Conservation (phyloP, 2,329 filamentous ascomycete species). For the Penicillium rolfsii region DNA sequence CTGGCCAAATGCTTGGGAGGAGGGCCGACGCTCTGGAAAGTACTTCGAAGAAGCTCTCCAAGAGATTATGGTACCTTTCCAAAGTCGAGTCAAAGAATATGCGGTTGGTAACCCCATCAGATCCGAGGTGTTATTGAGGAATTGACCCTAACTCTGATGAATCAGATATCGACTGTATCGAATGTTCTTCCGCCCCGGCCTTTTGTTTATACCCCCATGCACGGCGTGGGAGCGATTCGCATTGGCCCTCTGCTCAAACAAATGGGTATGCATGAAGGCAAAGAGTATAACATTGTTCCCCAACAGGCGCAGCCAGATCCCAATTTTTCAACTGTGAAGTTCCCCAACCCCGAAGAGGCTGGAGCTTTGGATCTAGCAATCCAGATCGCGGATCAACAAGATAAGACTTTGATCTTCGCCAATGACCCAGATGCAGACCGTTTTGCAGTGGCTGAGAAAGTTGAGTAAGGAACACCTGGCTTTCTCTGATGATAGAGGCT, state of each 20-base stretch:
- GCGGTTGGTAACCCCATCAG: constrained; percentile 30
- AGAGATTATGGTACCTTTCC: constrained; percentile 36
- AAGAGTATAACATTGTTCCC: constrained; percentile 40
- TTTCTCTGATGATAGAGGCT: background rate
- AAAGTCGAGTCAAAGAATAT: constrained; percentile 35
- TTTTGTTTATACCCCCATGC: constrained; percentile 50
- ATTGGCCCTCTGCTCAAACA: constrained; percentile 40
- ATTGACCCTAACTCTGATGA: constrained; percentile 17
- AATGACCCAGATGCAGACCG: constrained; percentile 69
- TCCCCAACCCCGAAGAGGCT: constrained; percentile 68
- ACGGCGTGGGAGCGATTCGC: constrained; percentile 44
- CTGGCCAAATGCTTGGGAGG: constrained; percentile 47
- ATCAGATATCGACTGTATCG: constrained; percentile 39
- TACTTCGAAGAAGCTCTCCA: constrained; percentile 36
- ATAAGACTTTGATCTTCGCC: constrained; percentile 59
- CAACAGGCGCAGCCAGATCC: constrained; percentile 63
- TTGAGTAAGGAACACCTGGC: constrained; percentile 41
- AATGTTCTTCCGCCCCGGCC: constrained; percentile 33
- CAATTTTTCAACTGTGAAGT: constrained; percentile 65
- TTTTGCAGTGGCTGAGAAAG: constrained; percentile 63
- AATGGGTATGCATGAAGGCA: constrained; percentile 32
- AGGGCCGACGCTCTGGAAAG: constrained; percentile 51
- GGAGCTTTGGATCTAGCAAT: constrained; percentile 65
- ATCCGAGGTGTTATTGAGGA: background rate
- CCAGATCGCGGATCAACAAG: constrained; percentile 55